Evolutionary conservation across 371 early-diverging fungal genomes (phyloP).

Genomic region (Chytridium lagenaria): DNA sequence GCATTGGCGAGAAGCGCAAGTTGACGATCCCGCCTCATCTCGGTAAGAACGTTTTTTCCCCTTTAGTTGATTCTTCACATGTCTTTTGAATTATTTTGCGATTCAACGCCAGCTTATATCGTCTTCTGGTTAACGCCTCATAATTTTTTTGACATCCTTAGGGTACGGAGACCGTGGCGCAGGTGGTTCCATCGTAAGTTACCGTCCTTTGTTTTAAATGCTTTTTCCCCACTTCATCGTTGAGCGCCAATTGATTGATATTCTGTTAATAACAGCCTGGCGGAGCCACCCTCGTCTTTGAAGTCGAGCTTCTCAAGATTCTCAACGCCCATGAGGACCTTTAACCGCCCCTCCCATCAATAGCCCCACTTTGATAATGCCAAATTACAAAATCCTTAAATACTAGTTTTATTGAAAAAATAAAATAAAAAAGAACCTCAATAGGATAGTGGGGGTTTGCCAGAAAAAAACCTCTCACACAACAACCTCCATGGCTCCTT

Average conservation of each 20-base stretch:
- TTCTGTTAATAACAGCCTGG: conserved; percentile 37
- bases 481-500: not conserved
- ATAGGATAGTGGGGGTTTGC: too few species aligned
- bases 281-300: conserved; percentile 58
- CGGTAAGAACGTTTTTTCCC: conserved; percentile 42
- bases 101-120: not conserved
- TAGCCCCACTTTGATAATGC: too few species aligned
- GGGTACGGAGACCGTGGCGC: conserved; percentile 60
- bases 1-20: conserved; percentile 82
- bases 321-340: conserved; percentile 17
- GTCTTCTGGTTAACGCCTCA: not conserved
- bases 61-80: not conserved
- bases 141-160: not conserved
- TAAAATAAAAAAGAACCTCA: not conserved
- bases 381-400: too few species aligned
- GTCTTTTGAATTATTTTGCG: not conserved
- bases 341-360: too few species aligned
- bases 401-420: too few species aligned
- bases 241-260: not conserved
- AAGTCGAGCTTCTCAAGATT: conserved; percentile 54
- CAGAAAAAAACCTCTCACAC: too few species aligned
- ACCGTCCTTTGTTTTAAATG: not conserved
- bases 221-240: not conserved
- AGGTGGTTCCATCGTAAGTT: conserved; percentile 46
- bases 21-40: conserved; percentile 78